Conservation (phyloP, 78 protist genomes). For the Chrysochromulina parva region DNA sequence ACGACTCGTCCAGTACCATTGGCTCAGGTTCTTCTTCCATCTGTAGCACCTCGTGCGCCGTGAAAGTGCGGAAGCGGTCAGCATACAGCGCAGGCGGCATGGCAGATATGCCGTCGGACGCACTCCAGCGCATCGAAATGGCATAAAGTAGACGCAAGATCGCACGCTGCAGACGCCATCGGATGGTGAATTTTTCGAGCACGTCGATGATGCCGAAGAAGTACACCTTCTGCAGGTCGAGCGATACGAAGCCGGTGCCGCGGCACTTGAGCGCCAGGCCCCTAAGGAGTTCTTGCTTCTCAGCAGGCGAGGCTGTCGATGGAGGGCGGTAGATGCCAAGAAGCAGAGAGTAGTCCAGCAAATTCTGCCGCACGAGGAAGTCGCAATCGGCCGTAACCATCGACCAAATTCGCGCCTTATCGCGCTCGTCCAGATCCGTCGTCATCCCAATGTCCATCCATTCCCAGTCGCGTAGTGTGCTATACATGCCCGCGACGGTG, state of each 20-base stretch:
- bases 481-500: not conserved
- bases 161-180: not conserved
- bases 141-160: not conserved
- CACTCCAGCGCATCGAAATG: not conserved
- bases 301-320: not conserved
- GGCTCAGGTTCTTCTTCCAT: not conserved
- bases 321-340: not conserved
- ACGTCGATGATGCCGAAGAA: slow-evolving; percentile 3
- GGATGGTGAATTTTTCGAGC: not conserved
- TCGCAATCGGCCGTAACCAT: not conserved
- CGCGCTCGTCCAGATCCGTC: not conserved
- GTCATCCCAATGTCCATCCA: not conserved
- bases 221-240: not conserved
- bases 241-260: not conserved
- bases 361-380: not conserved
- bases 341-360: slow-evolving; percentile 1
- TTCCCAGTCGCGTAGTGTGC: slow-evolving; percentile 17
- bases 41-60: not conserved
- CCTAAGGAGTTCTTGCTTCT: not conserved
- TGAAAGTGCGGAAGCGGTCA: not conserved
- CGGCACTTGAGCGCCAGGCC: not conserved
- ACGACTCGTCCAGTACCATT: not conserved
- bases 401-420: not conserved
- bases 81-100: not conserved
- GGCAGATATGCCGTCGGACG: not conserved